Conservation (phyloP, 2,329 filamentous ascomycete genomes). For the Dactylellina leptospora region DNA sequence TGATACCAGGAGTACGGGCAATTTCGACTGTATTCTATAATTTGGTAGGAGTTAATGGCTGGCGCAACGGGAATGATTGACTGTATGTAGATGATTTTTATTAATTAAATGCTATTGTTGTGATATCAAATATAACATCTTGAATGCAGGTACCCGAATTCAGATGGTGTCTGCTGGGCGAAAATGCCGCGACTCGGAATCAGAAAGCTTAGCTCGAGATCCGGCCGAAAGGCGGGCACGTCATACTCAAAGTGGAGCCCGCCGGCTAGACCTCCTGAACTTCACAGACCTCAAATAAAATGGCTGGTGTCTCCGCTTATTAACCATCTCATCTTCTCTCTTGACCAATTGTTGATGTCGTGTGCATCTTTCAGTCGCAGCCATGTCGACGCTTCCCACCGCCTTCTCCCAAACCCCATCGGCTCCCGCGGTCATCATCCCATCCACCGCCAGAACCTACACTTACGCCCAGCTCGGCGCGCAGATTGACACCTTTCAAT, state of each 20-base stretch:
- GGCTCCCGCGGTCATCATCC: constrained; percentile 76
- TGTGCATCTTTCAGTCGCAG: background rate
- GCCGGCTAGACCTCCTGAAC: constrained; percentile 20
- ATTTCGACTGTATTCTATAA: too few relatives aligned
- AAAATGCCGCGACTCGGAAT: constrained; percentile 4
- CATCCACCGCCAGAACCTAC: constrained; percentile 71
- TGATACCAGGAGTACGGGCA: too few relatives aligned
- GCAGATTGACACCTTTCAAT: constrained; percentile 76
- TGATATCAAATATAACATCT: too few relatives aligned
- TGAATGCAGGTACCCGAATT: constrained; percentile 7
- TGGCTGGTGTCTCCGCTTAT: constrained; percentile 29
- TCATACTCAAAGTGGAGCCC: constrained; percentile 42
- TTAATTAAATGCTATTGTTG: too few relatives aligned
- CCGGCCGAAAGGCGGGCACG: constrained; percentile 37
- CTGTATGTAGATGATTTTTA: too few relatives aligned
- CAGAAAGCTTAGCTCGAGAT: background rate
- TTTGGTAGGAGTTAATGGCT: too few relatives aligned
- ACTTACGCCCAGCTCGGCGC: constrained; percentile 73
- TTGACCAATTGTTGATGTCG: background rate
- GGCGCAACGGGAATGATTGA: too few relatives aligned
- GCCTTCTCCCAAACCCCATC: constrained; percentile 66
- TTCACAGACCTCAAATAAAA: constrained; percentile 34
- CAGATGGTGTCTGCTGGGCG: background rate
- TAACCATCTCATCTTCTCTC: background rate
- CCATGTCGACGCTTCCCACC: constrained; percentile 68